phyloP scores from a whole-genome alignment of 1,139 yeast genomes.

The Suhomyces kunorum region DNA sequence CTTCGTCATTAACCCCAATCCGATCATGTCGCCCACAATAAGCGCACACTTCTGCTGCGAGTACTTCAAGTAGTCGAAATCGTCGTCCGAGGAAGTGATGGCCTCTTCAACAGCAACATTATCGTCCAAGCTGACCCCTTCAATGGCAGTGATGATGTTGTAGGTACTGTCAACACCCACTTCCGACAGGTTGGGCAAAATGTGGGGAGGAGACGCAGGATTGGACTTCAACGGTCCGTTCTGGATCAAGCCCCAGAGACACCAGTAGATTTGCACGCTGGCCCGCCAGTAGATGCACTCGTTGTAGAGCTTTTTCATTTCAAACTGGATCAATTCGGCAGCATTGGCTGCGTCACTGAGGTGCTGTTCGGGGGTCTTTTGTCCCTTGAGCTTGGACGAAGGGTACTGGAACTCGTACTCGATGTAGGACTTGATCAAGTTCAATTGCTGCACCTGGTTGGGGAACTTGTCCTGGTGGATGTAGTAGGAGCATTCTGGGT shows the following conservation, averaged over 20 bases:
- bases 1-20: slow-evolving; percentile 54
- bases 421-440: slow-evolving; percentile 73
- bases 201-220: slow-evolving; percentile 14
- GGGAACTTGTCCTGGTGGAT: slow-evolving; percentile 66
- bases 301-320: slow-evolving; percentile 59
- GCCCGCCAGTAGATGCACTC: slow-evolving; percentile 81
- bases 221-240: slow-evolving; percentile 40
- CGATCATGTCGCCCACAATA: slow-evolving; percentile 72
- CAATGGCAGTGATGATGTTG: slow-evolving; percentile 40
- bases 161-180: slow-evolving; percentile 45
- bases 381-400: slow-evolving; percentile 32
- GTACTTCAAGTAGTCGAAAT: slow-evolving; percentile 77
- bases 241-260: slow-evolving; percentile 89
- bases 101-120: slow-evolving; percentile 32
- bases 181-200: slow-evolving; percentile 19
- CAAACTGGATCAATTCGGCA: slow-evolving; percentile 44
- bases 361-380: slow-evolving; percentile 16
- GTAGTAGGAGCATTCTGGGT: slow-evolving; percentile 59
- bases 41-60: slow-evolving; percentile 72
- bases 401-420: slow-evolving; percentile 51
- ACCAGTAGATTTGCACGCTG: slow-evolving; percentile 78
- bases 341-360: slow-evolving; percentile 22
- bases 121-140: slow-evolving; percentile 27
- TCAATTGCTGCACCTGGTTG: slow-evolving; percentile 61
- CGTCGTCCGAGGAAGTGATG: slow-evolving; percentile 55